Conservation (phyloP, 2,329 filamentous ascomycete species). For the Ophiostoma ips region DNA sequence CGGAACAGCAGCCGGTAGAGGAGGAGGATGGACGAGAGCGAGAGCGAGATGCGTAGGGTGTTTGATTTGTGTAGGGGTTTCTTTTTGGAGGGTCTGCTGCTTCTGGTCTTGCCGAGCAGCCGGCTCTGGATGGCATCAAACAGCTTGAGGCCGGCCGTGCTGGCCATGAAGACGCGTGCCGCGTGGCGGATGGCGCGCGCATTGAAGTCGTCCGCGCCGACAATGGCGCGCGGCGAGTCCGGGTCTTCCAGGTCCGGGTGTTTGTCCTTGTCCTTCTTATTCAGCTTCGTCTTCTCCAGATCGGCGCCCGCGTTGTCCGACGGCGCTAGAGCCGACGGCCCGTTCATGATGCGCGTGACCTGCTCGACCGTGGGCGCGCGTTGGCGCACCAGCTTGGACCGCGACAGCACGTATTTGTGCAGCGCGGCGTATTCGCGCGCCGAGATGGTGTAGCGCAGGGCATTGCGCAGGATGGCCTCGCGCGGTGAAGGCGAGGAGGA, state of each 20-base stretch:
- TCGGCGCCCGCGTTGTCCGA: constrained; percentile 9
- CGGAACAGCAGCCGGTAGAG: constrained; percentile 76
- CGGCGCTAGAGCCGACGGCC: constrained; percentile 15
- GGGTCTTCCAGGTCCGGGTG: constrained; percentile 7
- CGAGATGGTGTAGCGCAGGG: constrained; percentile 73
- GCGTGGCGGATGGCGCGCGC: constrained; percentile 56
- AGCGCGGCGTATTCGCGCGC: constrained; percentile 75
- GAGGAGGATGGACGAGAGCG: constrained; percentile 72
- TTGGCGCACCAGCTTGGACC: constrained; percentile 44
- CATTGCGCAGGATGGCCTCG: constrained; percentile 70
- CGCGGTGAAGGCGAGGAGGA: constrained; percentile 17
- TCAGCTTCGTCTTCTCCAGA: neutral
- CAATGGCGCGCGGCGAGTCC: constrained; percentile 3
- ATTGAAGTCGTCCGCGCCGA: constrained; percentile 50
- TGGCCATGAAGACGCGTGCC: constrained; percentile 53
- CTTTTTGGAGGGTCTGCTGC: constrained; percentile 23
- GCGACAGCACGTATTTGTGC: constrained; percentile 69
- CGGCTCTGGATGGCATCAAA: constrained; percentile 39
- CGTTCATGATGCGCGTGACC: constrained; percentile 41
- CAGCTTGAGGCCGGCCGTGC: constrained; percentile 48
- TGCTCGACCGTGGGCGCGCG: constrained; percentile 41
- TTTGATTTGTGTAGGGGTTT: constrained; percentile 48
- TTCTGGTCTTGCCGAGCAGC: constrained; percentile 29
- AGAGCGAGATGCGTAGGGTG: constrained; percentile 65
- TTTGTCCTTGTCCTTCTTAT: constrained; percentile 22